phyloP scores from a whole-genome alignment of 768 basidiomycete genomes.

The Tulasnella sp. region DNA sequence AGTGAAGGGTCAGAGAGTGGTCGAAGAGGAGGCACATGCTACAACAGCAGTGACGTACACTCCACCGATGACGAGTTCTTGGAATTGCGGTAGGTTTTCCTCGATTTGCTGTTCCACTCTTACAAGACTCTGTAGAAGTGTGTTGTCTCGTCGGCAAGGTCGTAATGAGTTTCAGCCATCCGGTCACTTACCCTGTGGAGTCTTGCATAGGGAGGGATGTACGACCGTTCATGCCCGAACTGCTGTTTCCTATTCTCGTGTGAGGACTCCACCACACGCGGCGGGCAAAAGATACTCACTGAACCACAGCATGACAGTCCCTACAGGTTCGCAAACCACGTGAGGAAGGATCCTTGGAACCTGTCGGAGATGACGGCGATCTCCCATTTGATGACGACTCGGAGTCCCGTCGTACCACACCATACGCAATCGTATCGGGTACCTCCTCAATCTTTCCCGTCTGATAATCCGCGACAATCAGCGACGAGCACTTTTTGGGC shows the following conservation, averaged over 20 bases:
- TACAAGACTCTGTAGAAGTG: constrained; percentile 44
- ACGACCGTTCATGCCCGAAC: constrained; percentile 49
- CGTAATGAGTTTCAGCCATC: constrained; percentile 2
- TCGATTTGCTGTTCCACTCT: constrained; percentile 81
- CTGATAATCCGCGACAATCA: constrained; percentile 76
- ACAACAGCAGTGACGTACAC: constrained; percentile 40
- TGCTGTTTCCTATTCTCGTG: constrained; percentile 57
- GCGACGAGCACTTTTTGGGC: constrained; percentile 53
- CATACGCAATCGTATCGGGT: constrained; percentile 37
- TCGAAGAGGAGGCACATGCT: no score
- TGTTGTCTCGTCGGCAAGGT: background rate
- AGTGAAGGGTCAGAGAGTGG: no score
- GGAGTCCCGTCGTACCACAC: constrained; percentile 37
- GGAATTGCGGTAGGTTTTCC: constrained; percentile 72
- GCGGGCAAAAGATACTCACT: constrained; percentile 25
- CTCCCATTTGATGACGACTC: background rate
- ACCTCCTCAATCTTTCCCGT: constrained; percentile 75
- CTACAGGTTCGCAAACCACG: constrained; percentile 85
- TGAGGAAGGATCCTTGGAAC: constrained; percentile 50
- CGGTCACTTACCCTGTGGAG: constrained; percentile 51
- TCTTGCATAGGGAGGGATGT: constrained; percentile 48
- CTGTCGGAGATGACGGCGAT: background rate
- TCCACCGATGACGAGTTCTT: constrained; percentile 64
- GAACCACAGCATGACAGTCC: constrained; percentile 65
- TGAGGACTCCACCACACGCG: constrained; percentile 6